phyloP scores from a whole-genome alignment of 176 grass and related monocot species.

The Oryza officinalis region DNA sequence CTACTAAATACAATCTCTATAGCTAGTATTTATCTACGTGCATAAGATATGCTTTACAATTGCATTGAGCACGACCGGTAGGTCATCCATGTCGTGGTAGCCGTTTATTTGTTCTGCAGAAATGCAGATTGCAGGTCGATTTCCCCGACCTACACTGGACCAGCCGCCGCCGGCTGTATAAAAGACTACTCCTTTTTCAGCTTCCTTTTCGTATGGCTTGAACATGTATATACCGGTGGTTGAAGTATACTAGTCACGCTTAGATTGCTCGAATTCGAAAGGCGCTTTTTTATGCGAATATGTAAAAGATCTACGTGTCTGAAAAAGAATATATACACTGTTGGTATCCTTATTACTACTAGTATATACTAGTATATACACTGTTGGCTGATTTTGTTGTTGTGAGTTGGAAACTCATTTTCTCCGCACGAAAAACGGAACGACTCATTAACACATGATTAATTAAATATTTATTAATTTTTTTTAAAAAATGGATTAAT shows the following conservation, averaged over 20 bases:
- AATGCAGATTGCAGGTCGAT: background rate
- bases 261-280: background rate
- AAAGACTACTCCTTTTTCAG: background rate
- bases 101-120: background rate
- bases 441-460: too few species aligned
- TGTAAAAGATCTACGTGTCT: background rate
- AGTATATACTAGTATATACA: background rate
- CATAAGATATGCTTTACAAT: constrained; percentile 1
- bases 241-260: background rate
- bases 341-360: too few species aligned
- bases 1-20: background rate
- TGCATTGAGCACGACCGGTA: background rate
- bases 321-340: background rate
- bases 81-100: background rate
- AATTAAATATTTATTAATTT: too few species aligned
- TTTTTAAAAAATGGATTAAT: too few species aligned
- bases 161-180: background rate
- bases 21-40: background rate
- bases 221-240: background rate
- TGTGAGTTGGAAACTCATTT: too few species aligned
- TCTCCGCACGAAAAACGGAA: too few species aligned
- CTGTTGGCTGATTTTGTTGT: too few species aligned
- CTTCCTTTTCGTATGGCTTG: background rate
- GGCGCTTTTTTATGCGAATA: background rate
- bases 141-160: background rate